phyloP scores from a whole-genome alignment of 345 rosid species.

The Heritiera littoralis region DNA sequence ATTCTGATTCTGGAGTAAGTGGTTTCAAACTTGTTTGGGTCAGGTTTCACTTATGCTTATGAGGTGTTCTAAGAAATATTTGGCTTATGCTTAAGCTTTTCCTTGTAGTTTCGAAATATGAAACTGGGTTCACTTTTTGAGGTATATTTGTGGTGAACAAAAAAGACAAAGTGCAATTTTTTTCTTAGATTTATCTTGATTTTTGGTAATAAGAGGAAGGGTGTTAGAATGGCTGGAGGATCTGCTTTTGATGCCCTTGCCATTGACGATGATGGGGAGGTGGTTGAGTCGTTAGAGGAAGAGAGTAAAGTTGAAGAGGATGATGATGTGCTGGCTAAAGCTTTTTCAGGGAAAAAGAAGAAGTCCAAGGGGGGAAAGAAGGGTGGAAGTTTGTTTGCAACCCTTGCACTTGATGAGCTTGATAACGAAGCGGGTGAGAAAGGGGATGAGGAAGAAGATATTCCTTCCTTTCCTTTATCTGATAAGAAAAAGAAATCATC shows the following conservation, averaged over 20 bases:
- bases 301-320: constrained; percentile 44
- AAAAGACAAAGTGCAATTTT: background rate
- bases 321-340: constrained; percentile 40
- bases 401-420: constrained; percentile 37
- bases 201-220: background rate
- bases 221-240: constrained; percentile 32
- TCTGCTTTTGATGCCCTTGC: constrained; percentile 12
- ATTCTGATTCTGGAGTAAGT: no score
- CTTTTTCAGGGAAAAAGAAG: constrained; percentile 53
- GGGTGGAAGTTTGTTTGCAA: constrained; percentile 27
- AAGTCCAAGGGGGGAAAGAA: constrained; percentile 46
- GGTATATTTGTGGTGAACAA: background rate
- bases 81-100: no score
- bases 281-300: background rate
- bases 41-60: no score
- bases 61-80: no score
- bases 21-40: no score
- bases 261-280: background rate
- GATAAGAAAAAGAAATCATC: constrained; percentile 87
- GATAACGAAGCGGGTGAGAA: constrained; percentile 33
- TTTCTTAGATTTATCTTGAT: background rate
- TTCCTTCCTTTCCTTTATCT: constrained; percentile 43
- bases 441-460: constrained; percentile 42
- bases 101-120: no score
- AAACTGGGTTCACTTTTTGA: no score